Evolutionary conservation across 768 basidiomycete species (phyloP), one percentile per base, ranked within the genome.

Genomic region (Daedaleopsis nitida): DNA sequence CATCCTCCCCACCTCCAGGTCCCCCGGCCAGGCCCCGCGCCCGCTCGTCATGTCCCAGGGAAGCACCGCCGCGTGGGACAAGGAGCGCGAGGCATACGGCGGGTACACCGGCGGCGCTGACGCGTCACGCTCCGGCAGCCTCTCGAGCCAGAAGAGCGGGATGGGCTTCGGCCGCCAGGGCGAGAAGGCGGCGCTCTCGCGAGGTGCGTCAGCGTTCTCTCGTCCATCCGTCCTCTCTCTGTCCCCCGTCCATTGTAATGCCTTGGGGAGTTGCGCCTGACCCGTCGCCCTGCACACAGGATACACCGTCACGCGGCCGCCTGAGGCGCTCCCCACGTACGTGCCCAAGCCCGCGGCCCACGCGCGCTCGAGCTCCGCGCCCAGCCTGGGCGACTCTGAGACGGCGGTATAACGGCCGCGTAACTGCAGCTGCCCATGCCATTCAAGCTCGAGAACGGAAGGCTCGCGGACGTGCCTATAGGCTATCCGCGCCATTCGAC

Each of bases 141-240:
- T 62, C 19, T 42, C 50, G 37, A 65, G 66, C 62, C 64, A 65
- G 61, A 60, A 52, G 52, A 63, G 62, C 61, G 84, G 85, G 9
- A 82, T 85, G 72, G 92, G 93, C 5, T 95, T 94, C 65, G 93
- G 92, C 21, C 79, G 85, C 52, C 90, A 92, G 70, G 92, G 83
- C 37, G 89, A 93, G 79, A 92, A 89, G 75, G 81, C 81, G 47
- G 91, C 91, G 8, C 87, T 80, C 5, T 75, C 88, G 51, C 82
- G 81, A 68, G 91, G 91, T 73, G 73, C 56, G 73, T 70, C 27
- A 7, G 27, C 7, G 4, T 32, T 32, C 27, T 7, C n/a, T 7
- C 27, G 7, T 7, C 27, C 27, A 32, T 32, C 27, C 27, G n/a
- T n/a, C n/a, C n/a, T n/a, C 43, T 1, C 27, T 7, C 5, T 24